These are phyloP conservation scores for Linnemannia elongata DNA, from an alignment of 192 early-diverging fungal genomes.

Conservation along the genomic window DNA sequence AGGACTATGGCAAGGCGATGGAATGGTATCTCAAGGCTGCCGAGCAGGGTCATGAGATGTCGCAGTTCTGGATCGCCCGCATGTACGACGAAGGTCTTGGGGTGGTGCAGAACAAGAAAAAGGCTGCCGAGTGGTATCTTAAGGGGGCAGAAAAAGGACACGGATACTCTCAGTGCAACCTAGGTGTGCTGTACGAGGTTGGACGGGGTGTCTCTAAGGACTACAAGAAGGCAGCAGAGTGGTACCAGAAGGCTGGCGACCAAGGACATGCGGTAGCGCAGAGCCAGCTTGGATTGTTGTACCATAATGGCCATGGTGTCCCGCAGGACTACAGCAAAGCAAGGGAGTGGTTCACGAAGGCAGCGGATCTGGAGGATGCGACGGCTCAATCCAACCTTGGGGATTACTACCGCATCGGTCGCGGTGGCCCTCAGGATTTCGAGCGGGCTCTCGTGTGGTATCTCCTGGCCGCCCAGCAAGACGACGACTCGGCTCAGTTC, in stretches of 20 bases:
- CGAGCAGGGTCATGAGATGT: background rate
- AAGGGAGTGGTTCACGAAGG: background rate
- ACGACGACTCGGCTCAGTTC: background rate
- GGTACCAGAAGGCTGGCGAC: background rate
- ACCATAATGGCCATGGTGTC: slow-evolving; percentile 64
- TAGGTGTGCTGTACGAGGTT: background rate
- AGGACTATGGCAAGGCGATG: background rate
- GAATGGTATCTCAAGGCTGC: background rate
- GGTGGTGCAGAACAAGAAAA: background rate
- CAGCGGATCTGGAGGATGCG: background rate
- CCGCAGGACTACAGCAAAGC: slow-evolving; percentile 37
- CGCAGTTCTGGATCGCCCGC: background rate
- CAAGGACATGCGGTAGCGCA: background rate
- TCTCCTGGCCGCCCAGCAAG: background rate
- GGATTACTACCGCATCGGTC: background rate
- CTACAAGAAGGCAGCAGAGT: background rate
- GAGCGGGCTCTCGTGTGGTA: background rate
- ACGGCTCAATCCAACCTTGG: background rate
- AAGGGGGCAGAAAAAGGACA: background rate
- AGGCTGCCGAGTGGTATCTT: background rate
- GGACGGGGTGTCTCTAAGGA: background rate
- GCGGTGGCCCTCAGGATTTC: background rate
- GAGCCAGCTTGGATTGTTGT: background rate
- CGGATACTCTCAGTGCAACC: background rate
- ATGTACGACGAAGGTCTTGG: background rate